A percentile compares a stretch with the other conserved stretches of the same genome.
These are phyloP conservation scores for Dryadomyces sulphureus DNA, from an alignment of 2,329 filamentous ascomycete genomes.

Conservation along the genomic window DNA sequence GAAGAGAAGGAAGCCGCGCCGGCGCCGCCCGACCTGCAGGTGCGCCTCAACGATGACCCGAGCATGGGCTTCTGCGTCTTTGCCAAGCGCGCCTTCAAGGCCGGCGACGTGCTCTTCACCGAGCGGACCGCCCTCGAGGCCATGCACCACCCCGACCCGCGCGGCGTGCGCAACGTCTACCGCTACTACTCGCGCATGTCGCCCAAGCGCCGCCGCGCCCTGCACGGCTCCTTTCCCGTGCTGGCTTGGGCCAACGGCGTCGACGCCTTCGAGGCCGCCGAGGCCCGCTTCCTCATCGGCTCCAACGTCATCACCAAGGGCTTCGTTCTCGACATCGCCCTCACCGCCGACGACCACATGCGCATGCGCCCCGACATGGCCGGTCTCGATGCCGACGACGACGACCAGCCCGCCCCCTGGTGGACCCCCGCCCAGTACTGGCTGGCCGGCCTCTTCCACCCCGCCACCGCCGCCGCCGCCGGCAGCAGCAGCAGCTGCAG, in stretches of 20 bases:
- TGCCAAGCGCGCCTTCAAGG: constrained; percentile 12
- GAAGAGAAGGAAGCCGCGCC: neutral
- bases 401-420: neutral
- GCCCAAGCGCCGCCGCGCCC: neutral
- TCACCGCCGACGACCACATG: constrained; percentile 10
- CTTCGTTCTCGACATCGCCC: constrained; percentile 2
- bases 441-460: neutral
- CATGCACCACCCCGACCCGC: constrained; percentile 9
- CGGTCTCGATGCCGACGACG: neutral
- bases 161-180: constrained; percentile 9
- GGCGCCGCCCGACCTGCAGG: constrained; percentile 4
- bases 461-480: neutral
- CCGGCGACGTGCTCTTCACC: constrained; percentile 14
- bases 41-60: constrained; percentile 8
- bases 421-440: neutral
- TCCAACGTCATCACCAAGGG: neutral
- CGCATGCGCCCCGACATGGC: constrained; percentile 10
- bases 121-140: constrained; percentile 14
- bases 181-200: constrained; percentile 3
- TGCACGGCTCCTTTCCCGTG: constrained; percentile 12
- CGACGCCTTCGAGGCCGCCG: constrained; percentile 7
- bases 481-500: neutral
- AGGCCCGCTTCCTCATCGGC: constrained; percentile 6
- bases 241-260: constrained; percentile 11
- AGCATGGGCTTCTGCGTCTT: constrained; percentile 17